Conservation (phyloP, 1,139 yeast species). For the Kurtzmaniella quercitrusa region DNA sequence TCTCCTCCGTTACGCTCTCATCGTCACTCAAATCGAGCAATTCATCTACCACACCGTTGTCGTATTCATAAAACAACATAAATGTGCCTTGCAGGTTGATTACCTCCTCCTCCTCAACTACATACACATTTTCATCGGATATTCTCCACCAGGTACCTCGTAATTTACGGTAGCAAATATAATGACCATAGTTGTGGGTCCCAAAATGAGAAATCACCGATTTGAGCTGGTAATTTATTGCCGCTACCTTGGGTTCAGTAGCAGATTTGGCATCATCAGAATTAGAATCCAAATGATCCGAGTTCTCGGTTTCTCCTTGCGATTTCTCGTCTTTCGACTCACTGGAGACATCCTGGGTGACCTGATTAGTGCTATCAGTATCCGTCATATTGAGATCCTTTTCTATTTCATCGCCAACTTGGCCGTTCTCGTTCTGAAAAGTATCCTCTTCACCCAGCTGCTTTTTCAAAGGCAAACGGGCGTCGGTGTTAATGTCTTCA, state of each 20-base stretch:
- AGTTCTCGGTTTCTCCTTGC: background rate
- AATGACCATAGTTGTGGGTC: conserved; percentile 93
- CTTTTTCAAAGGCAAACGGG: conserved; percentile 67
- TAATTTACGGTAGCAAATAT: conserved; percentile 75
- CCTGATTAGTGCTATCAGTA: conserved; percentile 10
- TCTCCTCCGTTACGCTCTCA: conserved; percentile 26
- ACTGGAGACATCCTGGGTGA: background rate
- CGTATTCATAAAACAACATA: conserved; percentile 79
- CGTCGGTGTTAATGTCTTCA: conserved; percentile 71
- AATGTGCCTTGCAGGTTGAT: conserved; percentile 81
- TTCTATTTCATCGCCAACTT: background rate
- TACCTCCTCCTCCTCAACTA: conserved; percentile 77
- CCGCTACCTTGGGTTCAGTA: conserved; percentile 18
- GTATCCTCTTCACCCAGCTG: conserved; percentile 32
- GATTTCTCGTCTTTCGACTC: background rate
- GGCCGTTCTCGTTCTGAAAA: conserved; percentile 6
- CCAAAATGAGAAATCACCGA: conserved; percentile 92
- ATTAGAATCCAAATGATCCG: conserved; percentile 6
- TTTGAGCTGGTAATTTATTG: conserved; percentile 60
- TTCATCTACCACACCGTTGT: conserved; percentile 34
- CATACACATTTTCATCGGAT: conserved; percentile 82
- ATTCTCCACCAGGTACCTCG: conserved; percentile 94
- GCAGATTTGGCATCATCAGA: conserved; percentile 7
- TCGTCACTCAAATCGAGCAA: conserved; percentile 30
- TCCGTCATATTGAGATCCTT: conserved; percentile 3